phyloP scores from a whole-genome alignment of 345 rosid species.

The Carallia brachiata region DNA sequence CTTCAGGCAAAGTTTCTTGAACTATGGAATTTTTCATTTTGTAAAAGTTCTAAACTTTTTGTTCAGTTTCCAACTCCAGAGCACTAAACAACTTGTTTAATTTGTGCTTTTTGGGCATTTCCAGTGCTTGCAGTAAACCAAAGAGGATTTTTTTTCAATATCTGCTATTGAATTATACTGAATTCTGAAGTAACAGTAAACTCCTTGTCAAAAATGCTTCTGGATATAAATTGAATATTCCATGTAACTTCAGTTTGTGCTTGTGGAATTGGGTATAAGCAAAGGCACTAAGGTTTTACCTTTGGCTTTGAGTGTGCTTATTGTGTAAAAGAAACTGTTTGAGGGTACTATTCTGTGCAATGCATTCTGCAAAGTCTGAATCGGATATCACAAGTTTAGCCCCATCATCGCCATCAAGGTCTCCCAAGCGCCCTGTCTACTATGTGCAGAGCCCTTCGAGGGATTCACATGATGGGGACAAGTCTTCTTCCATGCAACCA shows the following conservation, averaged over 20 bases:
- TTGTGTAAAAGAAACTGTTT: not conserved
- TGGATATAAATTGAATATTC: not conserved
- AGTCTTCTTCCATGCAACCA: constrained; percentile 67
- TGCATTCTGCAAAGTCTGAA: constrained; percentile 66
- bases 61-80: too few species aligned
- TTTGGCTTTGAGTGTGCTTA: not conserved
- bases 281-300: not conserved
- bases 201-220: not conserved
- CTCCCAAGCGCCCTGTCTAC: constrained; percentile 69
- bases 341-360: constrained; percentile 11
- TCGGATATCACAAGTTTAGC: constrained; percentile 75
- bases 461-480: constrained; percentile 91
- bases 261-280: not conserved
- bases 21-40: too few species aligned
- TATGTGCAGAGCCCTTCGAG: constrained; percentile 87
- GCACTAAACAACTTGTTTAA: not conserved
- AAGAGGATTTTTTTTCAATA: not conserved
- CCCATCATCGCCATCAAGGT: constrained; percentile 75
- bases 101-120: not conserved
- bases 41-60: too few species aligned
- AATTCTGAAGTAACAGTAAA: not conserved
- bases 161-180: not conserved
- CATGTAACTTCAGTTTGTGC: not conserved
- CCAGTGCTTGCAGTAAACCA: not conserved
- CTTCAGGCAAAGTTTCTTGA: too few species aligned